Evolutionary conservation across 2,329 filamentous ascomycete genomes (phyloP).

Genomic region (Cladorrhinum sp.): DNA sequence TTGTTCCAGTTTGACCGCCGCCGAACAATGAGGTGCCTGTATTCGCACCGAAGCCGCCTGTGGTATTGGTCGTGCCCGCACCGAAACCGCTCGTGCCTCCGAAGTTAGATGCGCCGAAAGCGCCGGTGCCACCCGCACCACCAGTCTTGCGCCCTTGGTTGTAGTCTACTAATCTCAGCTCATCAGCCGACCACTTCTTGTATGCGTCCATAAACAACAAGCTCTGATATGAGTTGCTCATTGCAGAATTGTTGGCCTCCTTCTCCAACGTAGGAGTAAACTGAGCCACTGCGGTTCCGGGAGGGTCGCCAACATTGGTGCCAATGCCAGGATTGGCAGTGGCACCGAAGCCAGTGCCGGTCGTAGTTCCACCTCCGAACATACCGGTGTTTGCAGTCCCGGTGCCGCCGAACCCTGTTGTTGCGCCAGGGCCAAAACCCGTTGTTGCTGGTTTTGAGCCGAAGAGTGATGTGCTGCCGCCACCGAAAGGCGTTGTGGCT

Average conservation of each 20-base stretch:
- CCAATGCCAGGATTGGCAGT: conserved; percentile 50
- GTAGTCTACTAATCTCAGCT: conserved; percentile 82
- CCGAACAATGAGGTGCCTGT: conserved; percentile 43
- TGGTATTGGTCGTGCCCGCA: conserved; percentile 24
- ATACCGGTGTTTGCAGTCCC: conserved; percentile 30
- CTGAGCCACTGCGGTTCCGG: conserved; percentile 66
- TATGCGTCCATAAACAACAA: conserved; percentile 76
- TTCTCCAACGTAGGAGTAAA: conserved; percentile 73
- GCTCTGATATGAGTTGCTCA: conserved; percentile 69
- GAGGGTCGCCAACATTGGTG: conserved; percentile 53
- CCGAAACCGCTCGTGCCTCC: conserved; percentile 43
- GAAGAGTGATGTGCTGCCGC: conserved; percentile 46
- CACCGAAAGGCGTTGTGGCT: conserved; percentile 39
- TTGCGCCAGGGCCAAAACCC: conserved; percentile 36
- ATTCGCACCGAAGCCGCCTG: conserved; percentile 39
- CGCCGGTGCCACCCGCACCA: conserved; percentile 77
- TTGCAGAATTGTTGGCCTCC: conserved; percentile 52
- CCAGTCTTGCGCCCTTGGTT: conserved; percentile 79
- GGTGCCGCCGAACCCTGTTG: conserved; percentile 44
- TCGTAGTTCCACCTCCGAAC: conserved; percentile 19
- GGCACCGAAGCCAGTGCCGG: conserved; percentile 37
- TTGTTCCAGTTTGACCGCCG: conserved; percentile 16
- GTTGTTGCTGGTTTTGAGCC: conserved; percentile 49
- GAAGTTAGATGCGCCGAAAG: conserved; percentile 63
- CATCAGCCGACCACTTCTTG: conserved; percentile 86